Percentiles rank a stretch among this genome's conserved stretches.
Evolutionary conservation across 2,329 filamentous ascomycete genomes (phyloP).

Genomic region (Malbranchea zuffiana): DNA sequence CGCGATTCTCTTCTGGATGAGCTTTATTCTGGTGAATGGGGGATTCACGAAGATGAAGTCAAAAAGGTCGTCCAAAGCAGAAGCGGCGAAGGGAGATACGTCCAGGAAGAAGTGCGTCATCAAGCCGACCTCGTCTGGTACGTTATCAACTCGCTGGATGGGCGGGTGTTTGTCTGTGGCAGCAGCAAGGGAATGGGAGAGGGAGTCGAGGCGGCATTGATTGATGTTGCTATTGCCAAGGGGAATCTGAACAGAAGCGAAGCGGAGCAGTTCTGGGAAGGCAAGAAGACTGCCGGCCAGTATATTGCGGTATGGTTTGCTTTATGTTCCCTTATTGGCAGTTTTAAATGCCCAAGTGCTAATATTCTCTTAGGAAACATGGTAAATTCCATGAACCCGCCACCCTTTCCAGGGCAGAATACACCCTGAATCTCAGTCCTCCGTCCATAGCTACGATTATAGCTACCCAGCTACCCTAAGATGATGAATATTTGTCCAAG

Average conservation of each 20-base stretch:
- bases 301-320: conserved; percentile 63
- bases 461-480: too few species aligned
- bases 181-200: conserved; percentile 96
- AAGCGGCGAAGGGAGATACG: conserved; percentile 72
- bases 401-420: too few species aligned
- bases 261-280: conserved; percentile 75
- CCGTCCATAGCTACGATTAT: too few species aligned
- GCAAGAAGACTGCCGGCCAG: conserved; percentile 85
- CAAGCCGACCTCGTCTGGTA: conserved; percentile 98
- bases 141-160: conserved; percentile 91
- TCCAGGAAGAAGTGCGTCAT: conserved; percentile 84
- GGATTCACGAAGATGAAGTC: conserved; percentile 77
- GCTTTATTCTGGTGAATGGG: conserved; percentile 93
- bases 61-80: conserved; percentile 71
- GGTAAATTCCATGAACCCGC: too few species aligned
- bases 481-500: too few species aligned
- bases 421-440: too few species aligned
- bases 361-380: conserved; percentile 7
- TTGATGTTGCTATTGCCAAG: conserved; percentile 87
- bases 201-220: conserved; percentile 75
- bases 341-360: background rate
- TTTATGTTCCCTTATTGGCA: background rate
- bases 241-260: conserved; percentile 74
- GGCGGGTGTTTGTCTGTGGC: conserved; percentile 90
- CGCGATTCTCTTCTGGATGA: conserved; percentile 93